Evolutionary conservation across 169 alveolate species (phyloP).

Genomic region (Toxoplasma gondii): DNA sequence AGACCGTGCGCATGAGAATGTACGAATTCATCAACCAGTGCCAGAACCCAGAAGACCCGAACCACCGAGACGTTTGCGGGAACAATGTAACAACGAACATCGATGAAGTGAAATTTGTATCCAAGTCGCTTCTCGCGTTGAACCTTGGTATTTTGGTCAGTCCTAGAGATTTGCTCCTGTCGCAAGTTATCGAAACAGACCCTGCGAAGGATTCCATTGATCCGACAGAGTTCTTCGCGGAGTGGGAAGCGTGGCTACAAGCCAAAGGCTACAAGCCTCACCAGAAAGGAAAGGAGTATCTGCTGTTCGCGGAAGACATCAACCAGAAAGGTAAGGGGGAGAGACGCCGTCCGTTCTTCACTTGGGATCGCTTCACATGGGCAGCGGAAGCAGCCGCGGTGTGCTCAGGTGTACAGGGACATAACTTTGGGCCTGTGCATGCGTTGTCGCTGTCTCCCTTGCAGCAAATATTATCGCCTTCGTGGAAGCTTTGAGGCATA

Average conservation of each 20-base stretch:
- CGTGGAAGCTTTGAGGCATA: not conserved
- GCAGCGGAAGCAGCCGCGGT: not conserved
- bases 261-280: not conserved
- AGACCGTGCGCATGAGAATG: slow-evolving; percentile 43
- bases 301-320: slow-evolving; percentile 8
- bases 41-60: slow-evolving; percentile 9
- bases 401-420: too few species aligned
- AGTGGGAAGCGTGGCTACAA: slow-evolving; percentile 14
- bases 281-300: not conserved
- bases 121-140: slow-evolving; percentile 41
- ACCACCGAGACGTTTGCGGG: slow-evolving; percentile 57
- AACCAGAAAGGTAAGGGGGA: not conserved
- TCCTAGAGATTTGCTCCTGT: slow-evolving; percentile 28
- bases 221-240: not conserved
- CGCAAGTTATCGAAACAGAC: not conserved
- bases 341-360: not conserved
- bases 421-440: not conserved
- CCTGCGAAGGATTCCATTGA: not conserved
- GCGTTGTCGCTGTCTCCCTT: not conserved
- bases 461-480: not conserved
- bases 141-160: slow-evolving; percentile 33
- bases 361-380: not conserved
- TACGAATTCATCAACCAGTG: slow-evolving; percentile 49
- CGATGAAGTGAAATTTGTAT: slow-evolving; percentile 40
- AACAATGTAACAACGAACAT: slow-evolving; percentile 44